Conservation (phyloP, 2,329 filamentous ascomycete genomes). For the Acrocalymma vagum region DNA sequence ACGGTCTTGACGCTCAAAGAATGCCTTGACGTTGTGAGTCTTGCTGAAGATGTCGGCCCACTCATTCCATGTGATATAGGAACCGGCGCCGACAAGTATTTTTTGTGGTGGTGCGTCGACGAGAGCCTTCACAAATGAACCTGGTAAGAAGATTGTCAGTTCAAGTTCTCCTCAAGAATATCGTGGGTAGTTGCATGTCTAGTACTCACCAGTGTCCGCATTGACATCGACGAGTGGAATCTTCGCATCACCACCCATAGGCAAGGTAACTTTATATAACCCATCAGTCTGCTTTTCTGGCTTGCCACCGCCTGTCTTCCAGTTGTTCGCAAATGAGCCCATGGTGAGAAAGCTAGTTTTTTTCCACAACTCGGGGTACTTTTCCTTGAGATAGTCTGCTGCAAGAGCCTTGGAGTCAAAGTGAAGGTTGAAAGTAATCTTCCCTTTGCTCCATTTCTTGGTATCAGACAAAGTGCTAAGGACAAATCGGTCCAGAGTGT, state of each 20-base stretch:
- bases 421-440: slow-evolving; percentile 45
- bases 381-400: slow-evolving; percentile 48
- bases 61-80: slow-evolving; percentile 29
- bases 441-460: slow-evolving; percentile 40
- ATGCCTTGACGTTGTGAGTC: slow-evolving; percentile 23
- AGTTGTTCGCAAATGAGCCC: slow-evolving; percentile 33
- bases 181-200: background rate
- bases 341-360: slow-evolving; percentile 38
- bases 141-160: slow-evolving; percentile 15
- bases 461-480: slow-evolving; percentile 53
- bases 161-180: no score
- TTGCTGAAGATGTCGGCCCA: slow-evolving; percentile 31
- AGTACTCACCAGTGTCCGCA: slow-evolving; percentile 28
- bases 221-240: slow-evolving; percentile 27
- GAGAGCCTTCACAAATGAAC: slow-evolving; percentile 31
- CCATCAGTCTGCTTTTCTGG: slow-evolving; percentile 32
- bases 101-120: slow-evolving; percentile 28
- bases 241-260: slow-evolving; percentile 26
- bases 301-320: slow-evolving; percentile 16
- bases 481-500: slow-evolving; percentile 52
- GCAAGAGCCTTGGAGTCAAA: slow-evolving; percentile 53
- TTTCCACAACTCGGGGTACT: slow-evolving; percentile 32
- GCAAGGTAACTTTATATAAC: slow-evolving; percentile 22
- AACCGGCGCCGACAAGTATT: slow-evolving; percentile 33
- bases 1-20: slow-evolving; percentile 20